phyloP scores from a whole-genome alignment of 768 basidiomycete genomes.

The Fistulinella prunicolor region DNA sequence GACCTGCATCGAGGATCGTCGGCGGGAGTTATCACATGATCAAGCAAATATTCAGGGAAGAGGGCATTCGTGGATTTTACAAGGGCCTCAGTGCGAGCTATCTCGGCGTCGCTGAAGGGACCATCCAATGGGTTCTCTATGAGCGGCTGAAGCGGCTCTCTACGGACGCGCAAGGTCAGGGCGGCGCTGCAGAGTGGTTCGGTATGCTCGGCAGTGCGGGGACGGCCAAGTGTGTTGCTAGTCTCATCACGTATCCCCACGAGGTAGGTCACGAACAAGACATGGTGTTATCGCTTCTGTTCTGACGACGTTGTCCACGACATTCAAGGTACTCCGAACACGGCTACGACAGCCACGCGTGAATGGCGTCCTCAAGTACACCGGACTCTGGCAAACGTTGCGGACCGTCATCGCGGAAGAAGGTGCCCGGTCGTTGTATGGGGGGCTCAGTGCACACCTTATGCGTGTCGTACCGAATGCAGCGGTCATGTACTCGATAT shows the following conservation, averaged over 20 bases:
- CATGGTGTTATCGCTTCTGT: not conserved
- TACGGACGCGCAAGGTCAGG: constrained; percentile 48
- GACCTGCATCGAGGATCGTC: constrained; percentile 30
- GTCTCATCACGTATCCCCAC: constrained; percentile 95
- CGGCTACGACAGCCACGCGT: constrained; percentile 86
- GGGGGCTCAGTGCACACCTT: constrained; percentile 90
- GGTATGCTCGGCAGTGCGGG: constrained; percentile 90
- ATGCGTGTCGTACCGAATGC: constrained; percentile 98
- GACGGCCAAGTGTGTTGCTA: constrained; percentile 90
- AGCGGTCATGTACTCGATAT: constrained; percentile 94
- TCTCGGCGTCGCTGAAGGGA: constrained; percentile 92
- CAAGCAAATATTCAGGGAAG: constrained; percentile 69
- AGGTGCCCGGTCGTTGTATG: constrained; percentile 81
- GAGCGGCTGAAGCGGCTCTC: constrained; percentile 83
- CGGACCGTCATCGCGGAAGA: constrained; percentile 86
- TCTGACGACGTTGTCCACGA: constrained; percentile 2
- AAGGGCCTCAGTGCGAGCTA: constrained; percentile 94
- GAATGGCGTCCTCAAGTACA: constrained; percentile 78
- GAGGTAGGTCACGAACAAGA: constrained; percentile 71
- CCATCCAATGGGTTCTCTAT: constrained; percentile 97
- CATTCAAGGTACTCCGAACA: constrained; percentile 80
- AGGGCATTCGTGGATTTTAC: constrained; percentile 88
- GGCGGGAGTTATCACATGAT: constrained; percentile 63
- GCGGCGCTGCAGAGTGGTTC: constrained; percentile 63
- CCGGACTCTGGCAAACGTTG: constrained; percentile 80